Evolutionary conservation across 371 early-diverging fungal species (phyloP), one percentile per base, ranked within the genome.

Genomic region (Mucor sp.): DNA sequence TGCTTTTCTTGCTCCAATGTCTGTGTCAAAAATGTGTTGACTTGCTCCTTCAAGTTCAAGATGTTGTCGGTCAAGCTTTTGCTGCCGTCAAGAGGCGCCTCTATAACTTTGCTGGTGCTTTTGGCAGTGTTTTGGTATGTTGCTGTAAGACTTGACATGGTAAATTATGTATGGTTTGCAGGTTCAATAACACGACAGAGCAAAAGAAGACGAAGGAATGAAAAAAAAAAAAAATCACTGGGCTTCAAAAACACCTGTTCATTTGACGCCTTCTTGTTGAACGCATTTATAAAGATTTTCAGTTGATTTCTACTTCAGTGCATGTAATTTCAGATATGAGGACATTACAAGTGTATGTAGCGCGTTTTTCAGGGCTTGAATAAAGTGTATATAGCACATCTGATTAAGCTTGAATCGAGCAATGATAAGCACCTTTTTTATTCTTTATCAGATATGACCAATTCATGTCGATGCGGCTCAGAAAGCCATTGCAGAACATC

Each of bases 21-120:
- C 8, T 65, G 58, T 17, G 70, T 70, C 57, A 70, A 58, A 50
- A 50, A 50, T 4, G 58, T 50, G 50, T 70, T 70, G 19, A 70
- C 30, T 39, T 65, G 62, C 27, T 28, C 48, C 48, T 66, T 55
- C 33, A 70, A 58, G 23, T 11, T 19, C 2, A 63, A 39, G 41
- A 70, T 59, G 14, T 55, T 39, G 7, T 61, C 65, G 4, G 69
- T 69, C 30, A 69, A 55, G 6, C 56, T 33, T 21, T 55, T 48
- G 6, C 25, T 43, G n/a, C 12, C 14, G 12, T 69, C 63, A 11
- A 50, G 32, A 28, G 60, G 61, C 0, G 65, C 43, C 44, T 60
- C 39, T 15, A 69, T 60, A 0, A 60, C 12, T 6, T 64, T 30
- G 4, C 23, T 48, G 23, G 55, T 56, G 11, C 15, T 59, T 8